Evolutionary conservation across 176 grass and related monocot species (phyloP), one percentile per base, ranked within the genome.

Genomic region (Rhynchospora breviuscula): DNA sequence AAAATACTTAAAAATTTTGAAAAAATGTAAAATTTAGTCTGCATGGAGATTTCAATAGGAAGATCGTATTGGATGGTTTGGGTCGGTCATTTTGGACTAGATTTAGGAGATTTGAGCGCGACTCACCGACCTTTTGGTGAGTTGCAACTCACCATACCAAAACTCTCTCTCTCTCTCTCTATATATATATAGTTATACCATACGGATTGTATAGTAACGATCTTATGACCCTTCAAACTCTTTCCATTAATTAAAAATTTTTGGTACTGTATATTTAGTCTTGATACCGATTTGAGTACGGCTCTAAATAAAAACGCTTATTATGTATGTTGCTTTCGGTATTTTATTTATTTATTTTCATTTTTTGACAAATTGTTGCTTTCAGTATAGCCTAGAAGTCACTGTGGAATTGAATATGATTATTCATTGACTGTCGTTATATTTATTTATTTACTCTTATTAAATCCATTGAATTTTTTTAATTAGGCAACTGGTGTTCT

Each of bases 201-300:
- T 53, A 76, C 71, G 71, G 47, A 52, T 52, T 4, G 7, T 19
- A 25, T 48, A 43, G 25, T 29, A 74, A 29, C 26, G 26, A 29
- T 9, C 18, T 46, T 71, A 10, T 73, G 21, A 10, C 71, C 45
- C 9, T 52, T 29, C 11, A 26, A 29, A 53, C 71, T 29, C 53
- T 7, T 47, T 29, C 53, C 47, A 76, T 76, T 54, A 76, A 76
- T 29, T 76, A 13, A 6, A 29, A 29, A 53, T 54, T 76, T 10
- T 29, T 54, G 22, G 22, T 54, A 51, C 1, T 75, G 11, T 75
- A 75, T 23, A 25, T 29, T 76, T 54, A 54, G 54, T 8, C 64
- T 26, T 14, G 72, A 53, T 52, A 54, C 48, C 72, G 53, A 76
- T 76, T 75, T 76, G 72, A 76, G 47, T 52, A 54, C 72, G 47